These are phyloP conservation scores for Botrytis tulipae DNA, from an alignment of 2,329 filamentous ascomycete genomes.

Conservation along the genomic window DNA sequence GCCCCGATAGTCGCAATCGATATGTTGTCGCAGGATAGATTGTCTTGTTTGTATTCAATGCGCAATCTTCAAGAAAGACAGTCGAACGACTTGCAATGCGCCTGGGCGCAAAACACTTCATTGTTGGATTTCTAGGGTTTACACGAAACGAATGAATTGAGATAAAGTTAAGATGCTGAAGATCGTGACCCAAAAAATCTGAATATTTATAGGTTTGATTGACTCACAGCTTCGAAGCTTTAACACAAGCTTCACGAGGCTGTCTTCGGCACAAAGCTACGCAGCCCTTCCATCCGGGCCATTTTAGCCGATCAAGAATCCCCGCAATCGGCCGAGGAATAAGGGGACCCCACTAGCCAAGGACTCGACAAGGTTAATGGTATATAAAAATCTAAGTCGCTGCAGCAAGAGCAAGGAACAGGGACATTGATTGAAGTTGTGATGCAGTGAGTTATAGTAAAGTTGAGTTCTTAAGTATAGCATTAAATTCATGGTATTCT, in stretches of 20 bases:
- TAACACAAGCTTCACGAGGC: constrained; percentile 9
- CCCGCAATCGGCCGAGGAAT: constrained; percentile 10
- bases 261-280: constrained; percentile 6
- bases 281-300: constrained; percentile 2
- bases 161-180: background rate
- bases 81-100: constrained; percentile 19
- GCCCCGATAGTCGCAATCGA: constrained; percentile 1
- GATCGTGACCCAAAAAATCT: background rate
- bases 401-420: background rate
- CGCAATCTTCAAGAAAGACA: constrained; percentile 19
- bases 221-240: background rate
- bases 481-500: constrained; percentile 14
- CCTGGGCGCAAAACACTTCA: constrained; percentile 34
- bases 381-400: background rate
- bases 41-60: background rate
- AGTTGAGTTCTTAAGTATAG: background rate
- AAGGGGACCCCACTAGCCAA: constrained; percentile 11
- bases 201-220: background rate
- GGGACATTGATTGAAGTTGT: background rate
- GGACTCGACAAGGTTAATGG: background rate
- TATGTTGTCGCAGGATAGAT: background rate
- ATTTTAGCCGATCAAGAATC: constrained; percentile 5
- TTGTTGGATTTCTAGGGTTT: constrained; percentile 14
- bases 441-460: background rate
- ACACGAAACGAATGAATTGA: background rate